These are phyloP conservation scores for Ustilago crameri DNA, from an alignment of 1,284 basidiomycete species.

Conservation along the genomic window DNA sequence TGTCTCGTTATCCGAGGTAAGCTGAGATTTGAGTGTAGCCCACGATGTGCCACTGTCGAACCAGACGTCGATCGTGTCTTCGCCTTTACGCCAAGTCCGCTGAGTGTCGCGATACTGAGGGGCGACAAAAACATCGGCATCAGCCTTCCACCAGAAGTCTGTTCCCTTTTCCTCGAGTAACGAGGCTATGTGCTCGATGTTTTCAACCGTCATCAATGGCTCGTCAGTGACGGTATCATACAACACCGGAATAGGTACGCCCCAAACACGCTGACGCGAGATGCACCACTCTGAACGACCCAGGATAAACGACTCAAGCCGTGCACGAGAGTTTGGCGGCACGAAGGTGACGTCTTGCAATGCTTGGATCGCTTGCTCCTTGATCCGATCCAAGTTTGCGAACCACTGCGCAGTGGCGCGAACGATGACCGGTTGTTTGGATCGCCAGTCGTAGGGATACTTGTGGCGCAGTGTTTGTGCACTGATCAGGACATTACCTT, in stretches of 20 bases:
- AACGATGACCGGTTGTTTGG: constrained; percentile 89
- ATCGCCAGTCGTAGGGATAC: constrained; percentile 98
- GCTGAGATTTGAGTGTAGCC: constrained; percentile 76
- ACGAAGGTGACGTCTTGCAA: constrained; percentile 81
- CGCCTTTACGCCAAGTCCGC: constrained; percentile 71
- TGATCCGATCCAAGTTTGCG: constrained; percentile 86
- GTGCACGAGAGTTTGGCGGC: constrained; percentile 71
- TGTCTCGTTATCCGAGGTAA: constrained; percentile 14
- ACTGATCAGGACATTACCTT: constrained; percentile 74
- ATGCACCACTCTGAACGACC: constrained; percentile 99
- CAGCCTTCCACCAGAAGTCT: constrained; percentile 90
- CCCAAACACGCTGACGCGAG: constrained; percentile 96
- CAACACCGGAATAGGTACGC: constrained; percentile 93
- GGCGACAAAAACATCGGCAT: constrained; percentile 78
- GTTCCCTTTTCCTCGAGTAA: constrained; percentile 80
- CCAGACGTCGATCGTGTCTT: constrained; percentile 99
- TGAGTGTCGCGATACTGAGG: constrained; percentile 43
- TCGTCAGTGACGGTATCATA: constrained; percentile 77
- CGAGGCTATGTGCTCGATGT: constrained; percentile 81
- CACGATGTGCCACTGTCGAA: constrained; percentile 97
- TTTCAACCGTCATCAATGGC: constrained; percentile 75
- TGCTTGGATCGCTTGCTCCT: constrained; percentile 78
- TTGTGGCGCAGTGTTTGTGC: constrained; percentile 81
- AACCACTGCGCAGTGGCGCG: constrained; percentile 99
- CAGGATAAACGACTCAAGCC: constrained; percentile 84